Percentiles rank a stretch among this genome's conserved stretches.
These are phyloP conservation scores for Trypanosoma vivax DNA, from an alignment of 208 protist genomes.

Conservation along the genomic window DNA sequence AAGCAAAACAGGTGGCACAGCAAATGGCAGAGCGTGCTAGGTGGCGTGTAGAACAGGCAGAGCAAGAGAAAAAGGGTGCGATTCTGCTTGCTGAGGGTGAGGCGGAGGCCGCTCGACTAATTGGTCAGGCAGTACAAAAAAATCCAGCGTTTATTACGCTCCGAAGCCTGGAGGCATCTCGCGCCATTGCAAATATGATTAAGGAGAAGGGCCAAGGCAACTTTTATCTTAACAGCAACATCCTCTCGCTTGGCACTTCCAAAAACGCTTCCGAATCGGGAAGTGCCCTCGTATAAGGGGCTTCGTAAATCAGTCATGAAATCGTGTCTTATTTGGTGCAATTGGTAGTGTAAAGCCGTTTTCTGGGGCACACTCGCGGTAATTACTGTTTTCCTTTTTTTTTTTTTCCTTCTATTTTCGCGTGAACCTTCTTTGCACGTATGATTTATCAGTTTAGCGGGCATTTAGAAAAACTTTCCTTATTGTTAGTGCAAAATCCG, in stretches of 20 bases:
- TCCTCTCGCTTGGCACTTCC: conserved; percentile 70
- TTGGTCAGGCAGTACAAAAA: conserved; percentile 84
- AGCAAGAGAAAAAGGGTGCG: conserved; percentile 91
- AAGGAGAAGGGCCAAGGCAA: conserved; percentile 53
- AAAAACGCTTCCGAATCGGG: no score
- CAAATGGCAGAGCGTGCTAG: conserved; percentile 94
- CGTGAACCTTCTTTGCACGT: not conserved
- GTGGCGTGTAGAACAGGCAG: conserved; percentile 92
- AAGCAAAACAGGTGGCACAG: conserved; percentile 95
- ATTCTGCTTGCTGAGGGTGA: conserved; percentile 93
- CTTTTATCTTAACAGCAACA: conserved; percentile 80
- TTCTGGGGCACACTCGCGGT: no score
- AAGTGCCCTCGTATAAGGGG: no score
- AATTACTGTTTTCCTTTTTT: not conserved
- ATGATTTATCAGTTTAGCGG: no score
- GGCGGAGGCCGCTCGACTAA: conserved; percentile 84
- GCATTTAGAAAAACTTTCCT: no score
- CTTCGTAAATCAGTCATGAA: no score
- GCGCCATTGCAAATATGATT: conserved; percentile 85
- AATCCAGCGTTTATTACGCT: conserved; percentile 91
- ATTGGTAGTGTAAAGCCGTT: no score
- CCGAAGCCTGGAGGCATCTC: conserved; percentile 88
- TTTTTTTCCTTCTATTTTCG: conserved; percentile 11
- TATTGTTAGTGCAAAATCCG: no score
- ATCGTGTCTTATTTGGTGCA: no score